These are phyloP conservation scores for Galeopsis tetrahit DNA, from an alignment of 257 asterid species.

Conservation along the genomic window DNA sequence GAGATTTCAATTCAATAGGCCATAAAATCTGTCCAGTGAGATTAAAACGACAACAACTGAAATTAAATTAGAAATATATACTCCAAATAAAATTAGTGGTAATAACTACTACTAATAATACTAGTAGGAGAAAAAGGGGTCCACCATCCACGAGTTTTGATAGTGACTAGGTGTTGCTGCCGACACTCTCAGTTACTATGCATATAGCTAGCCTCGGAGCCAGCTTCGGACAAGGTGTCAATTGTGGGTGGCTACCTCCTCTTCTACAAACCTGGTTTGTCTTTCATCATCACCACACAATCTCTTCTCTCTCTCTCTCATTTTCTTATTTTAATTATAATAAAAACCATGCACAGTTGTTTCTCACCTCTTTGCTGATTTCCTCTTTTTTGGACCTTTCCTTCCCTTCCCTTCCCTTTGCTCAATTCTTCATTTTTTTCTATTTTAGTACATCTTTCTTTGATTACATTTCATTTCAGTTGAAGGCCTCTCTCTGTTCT, in stretches of 20 bases:
- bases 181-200: constrained; percentile 62
- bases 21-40: too few relatives aligned
- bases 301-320: neutral
- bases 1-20: too few relatives aligned
- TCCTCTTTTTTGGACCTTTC: neutral
- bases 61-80: neutral
- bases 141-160: constrained; percentile 36
- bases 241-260: constrained; percentile 37
- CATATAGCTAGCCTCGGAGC: constrained; percentile 40
- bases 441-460: constrained; percentile 2
- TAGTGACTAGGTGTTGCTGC: constrained; percentile 57
- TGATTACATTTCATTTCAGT: neutral
- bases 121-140: neutral
- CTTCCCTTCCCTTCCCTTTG: too few relatives aligned
- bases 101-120: neutral
- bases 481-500: constrained; percentile 14
- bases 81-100: too few relatives aligned
- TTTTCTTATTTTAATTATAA: neutral
- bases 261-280: constrained; percentile 22
- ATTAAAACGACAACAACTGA: neutral
- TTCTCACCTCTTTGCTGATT: constrained; percentile 15
- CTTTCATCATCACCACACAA: constrained; percentile 39
- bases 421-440: neutral
- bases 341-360: constrained; percentile 28
- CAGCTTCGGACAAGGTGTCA: constrained; percentile 41